Base-by-base conservation (phyloP, 2,329 filamentous ascomycete species). In the Metarhizium album region DNA sequence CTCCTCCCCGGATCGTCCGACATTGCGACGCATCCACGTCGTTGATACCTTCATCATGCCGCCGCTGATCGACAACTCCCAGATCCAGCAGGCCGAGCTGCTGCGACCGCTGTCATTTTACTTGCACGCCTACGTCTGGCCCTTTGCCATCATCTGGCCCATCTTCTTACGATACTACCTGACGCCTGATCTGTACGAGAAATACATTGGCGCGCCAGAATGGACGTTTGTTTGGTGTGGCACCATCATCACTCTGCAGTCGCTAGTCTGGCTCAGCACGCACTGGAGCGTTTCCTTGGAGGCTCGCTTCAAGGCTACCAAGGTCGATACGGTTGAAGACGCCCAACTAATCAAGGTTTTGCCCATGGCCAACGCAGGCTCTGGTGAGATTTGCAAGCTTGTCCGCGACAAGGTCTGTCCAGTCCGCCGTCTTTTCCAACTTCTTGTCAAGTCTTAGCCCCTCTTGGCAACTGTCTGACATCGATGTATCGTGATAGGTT, bases 171-270 rank as follows among this genome's bases (percentile, higher is more conserved):
- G 87, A 66, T 83, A 90, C 69, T 97, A 95, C 67, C 81, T 95
- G 49, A 86, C 82, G 22, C 76, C 83, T 54, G 84, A 89, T 49
- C 82, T 87, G 58, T 98, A 98, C 69, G 86, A 95, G 58, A 85
- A 84, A 64, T 84, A 97, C 73, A 94, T 98, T 57, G 82, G 86
- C 61, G 90, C 86, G n/a, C 83, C 86, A 60, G 93, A 98, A 75
- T 98, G 93, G 91, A 97, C 94, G 1, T 95, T 95, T 66, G 88
- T 98, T 55, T 98, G 88, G 83, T 80, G 86, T 58, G 91, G 87
- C 61, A 78, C 82, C 58, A 96, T 98, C 64, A 76, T 94, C 66
- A 95, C 90, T 11, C 63, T 86, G 51, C 94, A 98, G 73, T 83
- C 87, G 56, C 78, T 98, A 56, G 73, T 90, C 59, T 98, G 93